Conservation (phyloP, 83 land plant species). For the Larix sibirica region DNA sequence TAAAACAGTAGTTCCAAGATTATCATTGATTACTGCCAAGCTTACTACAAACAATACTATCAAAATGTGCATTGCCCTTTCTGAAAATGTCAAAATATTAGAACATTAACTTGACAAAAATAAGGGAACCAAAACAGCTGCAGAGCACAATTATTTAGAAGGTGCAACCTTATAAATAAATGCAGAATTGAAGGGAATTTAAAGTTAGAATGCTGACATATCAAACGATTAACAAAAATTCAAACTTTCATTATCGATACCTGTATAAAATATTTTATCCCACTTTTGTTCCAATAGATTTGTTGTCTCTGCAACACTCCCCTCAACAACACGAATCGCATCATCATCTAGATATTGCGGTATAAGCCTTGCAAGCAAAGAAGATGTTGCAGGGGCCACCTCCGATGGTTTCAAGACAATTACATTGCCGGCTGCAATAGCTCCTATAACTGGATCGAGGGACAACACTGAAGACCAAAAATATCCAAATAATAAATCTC, state of each 20-base stretch:
- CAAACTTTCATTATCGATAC: not conserved
- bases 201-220: not conserved
- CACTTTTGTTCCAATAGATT: constrained; percentile 16
- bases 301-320: constrained; percentile 30
- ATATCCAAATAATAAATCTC: not conserved
- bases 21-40: no score
- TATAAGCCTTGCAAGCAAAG: constrained; percentile 45
- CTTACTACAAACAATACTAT: no score
- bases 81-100: not conserved
- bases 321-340: constrained; percentile 69
- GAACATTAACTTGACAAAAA: no score
- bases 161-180: not conserved
- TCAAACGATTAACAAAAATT: not conserved
- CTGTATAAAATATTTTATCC: constrained; percentile 82
- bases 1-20: no score
- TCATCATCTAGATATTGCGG: constrained; percentile 50
- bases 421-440: constrained; percentile 79
- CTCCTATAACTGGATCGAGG: constrained; percentile 77
- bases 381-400: constrained; percentile 62
- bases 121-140: not conserved
- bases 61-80: not conserved
- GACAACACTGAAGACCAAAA: constrained; percentile 44
- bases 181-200: no score
- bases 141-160: not conserved
- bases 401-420: constrained; percentile 79